A percentile compares a stretch with the other conserved stretches of the same genome.
Conservation (phyloP, 305 asterid species). For the Fraxinus sp. region DNA sequence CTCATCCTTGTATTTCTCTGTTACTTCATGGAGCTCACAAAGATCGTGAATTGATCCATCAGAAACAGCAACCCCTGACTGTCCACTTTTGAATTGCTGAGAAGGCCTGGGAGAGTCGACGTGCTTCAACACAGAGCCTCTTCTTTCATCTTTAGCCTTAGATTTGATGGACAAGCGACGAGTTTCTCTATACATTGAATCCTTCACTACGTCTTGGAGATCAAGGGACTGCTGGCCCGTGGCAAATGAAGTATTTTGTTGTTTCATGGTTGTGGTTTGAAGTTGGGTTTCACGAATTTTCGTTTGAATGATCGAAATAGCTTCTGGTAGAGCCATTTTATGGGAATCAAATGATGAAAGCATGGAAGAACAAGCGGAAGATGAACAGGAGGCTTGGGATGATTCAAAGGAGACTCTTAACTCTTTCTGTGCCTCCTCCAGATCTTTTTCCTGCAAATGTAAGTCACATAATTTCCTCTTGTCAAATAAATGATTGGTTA, state of each 20-base stretch:
- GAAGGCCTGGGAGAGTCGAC: conserved; percentile 84
- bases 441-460: conserved; percentile 54
- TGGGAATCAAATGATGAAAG: conserved; percentile 56
- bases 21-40: conserved; percentile 36
- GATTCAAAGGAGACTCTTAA: conserved; percentile 43
- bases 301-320: conserved; percentile 27
- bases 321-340: conserved; percentile 43
- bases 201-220: conserved; percentile 69
- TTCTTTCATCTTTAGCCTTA: conserved; percentile 43
- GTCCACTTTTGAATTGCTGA: conserved; percentile 41
- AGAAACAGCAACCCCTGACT: conserved; percentile 33
- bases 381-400: conserved; percentile 57
- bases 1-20: conserved; percentile 42
- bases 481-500: neutral
- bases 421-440: conserved; percentile 42
- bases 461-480: conserved; percentile 19
- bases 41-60: conserved; percentile 42
- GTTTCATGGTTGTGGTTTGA: conserved; percentile 33
- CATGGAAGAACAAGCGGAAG: conserved; percentile 63
- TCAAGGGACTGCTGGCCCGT: conserved; percentile 44
- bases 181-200: conserved; percentile 78
- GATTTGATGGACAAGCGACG: conserved; percentile 62
- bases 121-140: conserved; percentile 63
- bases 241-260: conserved; percentile 25
- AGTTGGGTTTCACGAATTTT: conserved; percentile 35